Evolutionary conservation across 2,329 filamentous ascomycete species (phyloP).

Genomic region (Phialocephala sp.): DNA sequence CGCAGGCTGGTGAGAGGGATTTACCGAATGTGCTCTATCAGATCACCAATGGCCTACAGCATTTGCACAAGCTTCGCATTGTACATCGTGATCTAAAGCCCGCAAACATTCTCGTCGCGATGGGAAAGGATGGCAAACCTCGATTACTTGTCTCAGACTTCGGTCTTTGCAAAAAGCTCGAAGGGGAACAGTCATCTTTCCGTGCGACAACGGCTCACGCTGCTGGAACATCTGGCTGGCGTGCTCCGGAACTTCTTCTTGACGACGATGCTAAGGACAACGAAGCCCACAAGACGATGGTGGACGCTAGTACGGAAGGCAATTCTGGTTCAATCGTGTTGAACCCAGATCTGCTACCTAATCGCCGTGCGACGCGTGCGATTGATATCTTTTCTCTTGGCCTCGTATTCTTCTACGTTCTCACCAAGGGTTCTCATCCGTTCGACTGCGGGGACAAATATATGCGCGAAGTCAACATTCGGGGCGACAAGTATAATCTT

Average conservation of each 20-base stretch:
- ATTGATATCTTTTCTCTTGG: constrained; percentile 98
- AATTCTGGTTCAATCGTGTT: constrained; percentile 64
- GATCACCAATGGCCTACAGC: constrained; percentile 85
- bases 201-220: constrained; percentile 93
- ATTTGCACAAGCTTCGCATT: constrained; percentile 89
- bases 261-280: constrained; percentile 70
- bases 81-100: constrained; percentile 98
- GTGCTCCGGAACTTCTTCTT: constrained; percentile 89
- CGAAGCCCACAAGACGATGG: constrained; percentile 45
- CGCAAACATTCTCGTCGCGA: constrained; percentile 91
- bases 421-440: constrained; percentile 89
- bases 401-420: constrained; percentile 98
- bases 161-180: constrained; percentile 95
- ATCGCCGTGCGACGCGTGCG: constrained; percentile 86
- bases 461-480: constrained; percentile 97
- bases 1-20: constrained; percentile 75
- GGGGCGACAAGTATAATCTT: constrained; percentile 82
- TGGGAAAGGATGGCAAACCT: constrained; percentile 71
- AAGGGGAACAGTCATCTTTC: constrained; percentile 92
- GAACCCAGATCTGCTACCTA: constrained; percentile 61
- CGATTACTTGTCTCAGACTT: constrained; percentile 98
- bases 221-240: constrained; percentile 93
- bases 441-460: constrained; percentile 94
- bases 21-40: constrained; percentile 83
- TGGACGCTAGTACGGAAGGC: constrained; percentile 62